Conservation (phyloP, 2,329 filamentous ascomycete species). For the Blastomyces silverae region DNA sequence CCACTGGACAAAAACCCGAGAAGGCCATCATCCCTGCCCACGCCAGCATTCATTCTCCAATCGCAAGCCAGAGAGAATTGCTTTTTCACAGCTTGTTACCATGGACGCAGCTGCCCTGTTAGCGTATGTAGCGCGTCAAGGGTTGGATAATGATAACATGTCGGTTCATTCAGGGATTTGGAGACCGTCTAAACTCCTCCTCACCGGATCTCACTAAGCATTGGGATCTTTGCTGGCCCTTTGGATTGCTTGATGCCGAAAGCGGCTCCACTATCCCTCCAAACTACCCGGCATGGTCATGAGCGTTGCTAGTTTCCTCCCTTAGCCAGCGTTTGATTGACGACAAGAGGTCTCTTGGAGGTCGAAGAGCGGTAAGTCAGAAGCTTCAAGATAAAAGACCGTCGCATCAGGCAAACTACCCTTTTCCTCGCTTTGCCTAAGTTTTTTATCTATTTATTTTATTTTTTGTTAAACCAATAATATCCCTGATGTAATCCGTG, state of each 20-base stretch:
- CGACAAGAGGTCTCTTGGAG: not conserved
- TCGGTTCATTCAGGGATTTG: not conserved
- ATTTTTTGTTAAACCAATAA: not conserved
- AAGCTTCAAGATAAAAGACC: not conserved
- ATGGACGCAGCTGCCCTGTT: not conserved
- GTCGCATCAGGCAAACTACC: not conserved
- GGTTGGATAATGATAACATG: not conserved
- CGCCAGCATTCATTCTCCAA: conserved; percentile 1
- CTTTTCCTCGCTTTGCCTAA: not conserved
- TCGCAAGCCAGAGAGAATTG: not conserved
- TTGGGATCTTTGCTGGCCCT: not conserved
- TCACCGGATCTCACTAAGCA: not conserved
- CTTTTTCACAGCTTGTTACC: not conserved
- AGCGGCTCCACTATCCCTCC: not conserved
- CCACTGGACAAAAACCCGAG: not conserved
- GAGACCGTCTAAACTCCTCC: not conserved
- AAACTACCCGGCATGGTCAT: not conserved
- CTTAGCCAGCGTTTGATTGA: conserved; percentile 14
- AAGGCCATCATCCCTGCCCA: conserved; percentile 6
- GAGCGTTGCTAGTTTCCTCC: conserved; percentile 2
- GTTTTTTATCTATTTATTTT: not conserved
- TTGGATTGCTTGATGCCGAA: not conserved
- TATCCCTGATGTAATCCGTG: not conserved
- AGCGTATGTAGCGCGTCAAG: not conserved
- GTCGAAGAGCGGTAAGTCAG: conserved; percentile 11